A percentile compares a stretch with the other conserved stretches of the same genome.
These are phyloP conservation scores for Pseudophaeomoniella oleicola DNA, from an alignment of 2,329 filamentous ascomycete species.

Conservation along the genomic window DNA sequence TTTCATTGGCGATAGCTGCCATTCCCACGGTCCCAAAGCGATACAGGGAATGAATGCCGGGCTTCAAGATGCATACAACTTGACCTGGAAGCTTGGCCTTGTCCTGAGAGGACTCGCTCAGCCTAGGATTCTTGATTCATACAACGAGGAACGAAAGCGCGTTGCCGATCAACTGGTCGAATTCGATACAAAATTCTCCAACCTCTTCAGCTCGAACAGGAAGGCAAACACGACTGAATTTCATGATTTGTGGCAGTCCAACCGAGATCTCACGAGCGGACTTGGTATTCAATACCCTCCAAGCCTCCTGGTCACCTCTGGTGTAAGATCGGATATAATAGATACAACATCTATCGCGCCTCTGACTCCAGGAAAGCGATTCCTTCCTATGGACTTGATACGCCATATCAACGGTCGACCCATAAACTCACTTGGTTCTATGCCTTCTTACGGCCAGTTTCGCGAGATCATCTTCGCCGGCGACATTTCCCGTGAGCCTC, in stretches of 20 bases:
- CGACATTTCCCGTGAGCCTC: not conserved
- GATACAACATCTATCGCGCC: not conserved
- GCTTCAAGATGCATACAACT: conserved; percentile 41
- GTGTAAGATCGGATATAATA: not conserved
- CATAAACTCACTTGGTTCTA: conserved; percentile 1
- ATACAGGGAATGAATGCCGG: conserved; percentile 72
- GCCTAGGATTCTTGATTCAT: conserved; percentile 20
- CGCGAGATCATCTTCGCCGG: not conserved
- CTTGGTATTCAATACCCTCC: not conserved
- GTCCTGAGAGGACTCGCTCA: conserved; percentile 17
- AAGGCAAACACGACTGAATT: not conserved
- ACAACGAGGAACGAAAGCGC: conserved; percentile 21
- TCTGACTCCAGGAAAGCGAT: not conserved
- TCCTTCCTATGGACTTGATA: not conserved
- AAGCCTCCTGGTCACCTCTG: not conserved
- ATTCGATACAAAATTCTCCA: conserved; percentile 24
- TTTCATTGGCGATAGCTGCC: conserved; percentile 15
- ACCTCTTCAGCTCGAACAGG: conserved; percentile 22
- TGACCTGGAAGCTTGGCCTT: conserved; percentile 25
- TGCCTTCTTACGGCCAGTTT: not conserved
- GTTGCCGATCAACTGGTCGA: conserved; percentile 23
- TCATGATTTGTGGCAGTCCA: not conserved
- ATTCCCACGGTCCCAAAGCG: conserved; percentile 65
- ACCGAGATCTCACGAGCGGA: not conserved
- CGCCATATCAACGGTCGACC: not conserved